A percentile compares a stretch with the other conserved stretches of the same genome.
Conservation (phyloP, 345 rosid species). For the Atalantia buxifolia region DNA sequence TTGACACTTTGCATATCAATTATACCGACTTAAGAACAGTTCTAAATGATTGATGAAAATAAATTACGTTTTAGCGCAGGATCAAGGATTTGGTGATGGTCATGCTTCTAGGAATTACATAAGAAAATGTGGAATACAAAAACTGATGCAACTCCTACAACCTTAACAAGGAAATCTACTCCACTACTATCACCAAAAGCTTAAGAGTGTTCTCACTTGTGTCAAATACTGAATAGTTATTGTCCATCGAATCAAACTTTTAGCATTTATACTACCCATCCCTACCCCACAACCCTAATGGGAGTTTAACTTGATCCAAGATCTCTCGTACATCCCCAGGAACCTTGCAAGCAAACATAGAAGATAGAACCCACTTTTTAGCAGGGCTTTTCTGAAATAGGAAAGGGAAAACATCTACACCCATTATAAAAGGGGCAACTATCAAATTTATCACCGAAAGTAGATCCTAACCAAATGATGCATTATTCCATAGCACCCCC, state of each 20-base stretch:
- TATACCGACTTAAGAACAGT: not conserved
- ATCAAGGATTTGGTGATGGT: not conserved
- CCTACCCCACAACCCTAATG: not conserved
- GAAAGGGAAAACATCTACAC: not conserved
- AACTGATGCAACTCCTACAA: not conserved
- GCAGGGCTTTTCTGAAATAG: not conserved
- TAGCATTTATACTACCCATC: not conserved
- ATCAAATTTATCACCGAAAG: not conserved
- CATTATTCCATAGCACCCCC: not conserved
- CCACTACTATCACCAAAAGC: not conserved
- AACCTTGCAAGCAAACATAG: not conserved
- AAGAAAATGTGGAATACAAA: not conserved
- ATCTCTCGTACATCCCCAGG: not conserved
- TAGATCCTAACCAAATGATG: not conserved
- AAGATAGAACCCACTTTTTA: not conserved
- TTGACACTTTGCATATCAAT: conserved; percentile 7
- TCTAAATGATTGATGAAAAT: not conserved
- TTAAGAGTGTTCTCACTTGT: not conserved
- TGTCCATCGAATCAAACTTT: not conserved
- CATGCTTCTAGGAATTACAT: not conserved
- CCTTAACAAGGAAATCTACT: not conserved
- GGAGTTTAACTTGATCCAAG: not conserved
- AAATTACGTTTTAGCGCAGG: conserved; percentile 35
- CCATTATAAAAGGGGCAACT: not conserved
- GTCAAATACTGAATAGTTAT: not conserved